A percentile compares a stretch with the other conserved stretches of the same genome.
Evolutionary conservation across 2,329 filamentous ascomycete species (phyloP).

Genomic region (Fusarium veterinarium): DNA sequence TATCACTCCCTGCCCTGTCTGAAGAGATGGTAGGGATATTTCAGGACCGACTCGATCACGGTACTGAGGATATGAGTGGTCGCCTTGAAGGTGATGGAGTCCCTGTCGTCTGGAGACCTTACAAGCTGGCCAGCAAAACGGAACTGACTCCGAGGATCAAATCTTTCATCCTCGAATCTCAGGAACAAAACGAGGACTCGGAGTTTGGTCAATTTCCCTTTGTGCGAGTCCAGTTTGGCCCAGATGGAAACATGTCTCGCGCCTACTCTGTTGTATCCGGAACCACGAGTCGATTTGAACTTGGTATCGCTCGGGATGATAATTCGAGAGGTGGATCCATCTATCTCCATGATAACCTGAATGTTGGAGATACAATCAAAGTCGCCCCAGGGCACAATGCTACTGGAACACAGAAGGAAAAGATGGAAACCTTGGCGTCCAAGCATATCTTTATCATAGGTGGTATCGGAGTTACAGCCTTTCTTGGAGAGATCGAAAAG

Average conservation of each 20-base stretch:
- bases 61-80: conserved; percentile 21
- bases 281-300: conserved; percentile 3
- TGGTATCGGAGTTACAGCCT: conserved; percentile 23
- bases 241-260: conserved; percentile 1
- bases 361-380: conserved; percentile 11
- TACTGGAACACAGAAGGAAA: fast-evolving
- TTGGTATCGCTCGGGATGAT: conserved; percentile 12
- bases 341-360: conserved; percentile 9
- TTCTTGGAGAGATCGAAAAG: conserved; percentile 1
- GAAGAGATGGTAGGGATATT: conserved; percentile 25
- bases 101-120: conserved; percentile 16
- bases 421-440: too few relatives aligned
- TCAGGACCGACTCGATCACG: conserved; percentile 4
- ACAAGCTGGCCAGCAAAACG: conserved; percentile 13
- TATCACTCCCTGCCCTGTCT: neutral
- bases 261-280: conserved; percentile 28
- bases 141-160: conserved; percentile 8
- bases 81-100: conserved; percentile 17
- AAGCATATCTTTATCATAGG: conserved; percentile 25
- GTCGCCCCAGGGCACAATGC: neutral
- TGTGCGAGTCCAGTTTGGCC: conserved; percentile 18
- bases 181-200: neutral
- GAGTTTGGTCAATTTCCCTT: conserved; percentile 7
- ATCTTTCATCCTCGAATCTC: conserved; percentile 12
- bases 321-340: conserved; percentile 22